Evolutionary conservation across 495 filamentous ascomycete genomes (phyloP), one percentile per base, ranked within the genome.

Genomic region (Pyrenula massariospora): DNA sequence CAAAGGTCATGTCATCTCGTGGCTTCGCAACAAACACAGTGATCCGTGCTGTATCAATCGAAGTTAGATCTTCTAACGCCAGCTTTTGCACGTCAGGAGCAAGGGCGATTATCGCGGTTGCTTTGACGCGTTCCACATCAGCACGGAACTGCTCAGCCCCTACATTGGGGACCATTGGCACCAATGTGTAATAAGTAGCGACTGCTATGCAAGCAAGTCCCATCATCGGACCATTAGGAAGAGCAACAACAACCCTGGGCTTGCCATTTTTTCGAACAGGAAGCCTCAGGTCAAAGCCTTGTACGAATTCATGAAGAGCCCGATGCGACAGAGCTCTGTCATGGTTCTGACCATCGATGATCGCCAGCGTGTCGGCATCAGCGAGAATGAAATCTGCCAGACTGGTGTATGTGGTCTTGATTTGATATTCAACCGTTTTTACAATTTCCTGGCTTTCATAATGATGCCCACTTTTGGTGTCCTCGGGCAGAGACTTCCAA

Each of bases 41-140:
- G 31, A 42, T 42, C 31, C 31, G 31, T 42, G 31, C 31, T 42
- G 31, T 15, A 15, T 42, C 51, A 12, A 59, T 57, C n/a, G 59
- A 60, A n/a, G 2, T 54, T 2, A 57, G 57, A 20, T 59, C 52
- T 25, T 62, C 51, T 5, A 64, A 51, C 19, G 50, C 48, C 50
- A 64, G 22, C 55, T 62, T 64, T 22, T 11, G 56, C 42, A 64
- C 57, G 47, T 64, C 62, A 52, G 24, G 48, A 31, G 57, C 62
- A 53, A 64, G 52, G 22, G 59, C 62, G 24, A 64, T 55, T 51
- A 64, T 58, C 22, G 62, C 60, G 55, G 59, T 60, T 21, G 60
- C 60, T 59, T 62, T 49, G 3, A 58, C 55, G 3, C 59, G 57
- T 10, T 59, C 55, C 12, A 64, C 59, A 48, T 64, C 62, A 52